These are phyloP conservation scores for Vachellia pachyceras DNA, from an alignment of 306 rosid species.

Conservation along the genomic window DNA sequence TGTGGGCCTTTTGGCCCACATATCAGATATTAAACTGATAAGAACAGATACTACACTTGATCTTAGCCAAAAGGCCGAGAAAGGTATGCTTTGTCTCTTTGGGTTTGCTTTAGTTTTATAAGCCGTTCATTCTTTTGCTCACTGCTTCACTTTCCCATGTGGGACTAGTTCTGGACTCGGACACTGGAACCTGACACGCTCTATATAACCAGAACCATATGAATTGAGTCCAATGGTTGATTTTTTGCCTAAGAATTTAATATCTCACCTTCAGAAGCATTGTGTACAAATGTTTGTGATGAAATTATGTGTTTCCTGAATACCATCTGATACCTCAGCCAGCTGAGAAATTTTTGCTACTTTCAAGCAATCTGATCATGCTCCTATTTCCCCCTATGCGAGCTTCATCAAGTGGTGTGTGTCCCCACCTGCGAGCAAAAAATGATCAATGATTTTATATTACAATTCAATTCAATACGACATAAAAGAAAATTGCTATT, in stretches of 20 bases:
- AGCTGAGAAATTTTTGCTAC: conserved; percentile 46
- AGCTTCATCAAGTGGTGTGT: conserved; percentile 57
- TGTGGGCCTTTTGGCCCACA: too few species aligned
- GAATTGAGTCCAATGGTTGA: too few species aligned
- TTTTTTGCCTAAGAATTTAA: not conserved
- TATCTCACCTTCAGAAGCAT: not conserved
- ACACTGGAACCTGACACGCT: too few species aligned
- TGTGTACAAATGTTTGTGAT: not conserved
- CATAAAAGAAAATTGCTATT: not conserved
- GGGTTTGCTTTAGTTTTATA: too few species aligned
- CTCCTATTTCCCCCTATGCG: conserved; percentile 50
- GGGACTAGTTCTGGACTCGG: too few species aligned
- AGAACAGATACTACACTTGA: too few species aligned
- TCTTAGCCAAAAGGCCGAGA: too few species aligned
- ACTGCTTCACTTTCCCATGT: too few species aligned
- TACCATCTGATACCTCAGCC: conserved; percentile 33
- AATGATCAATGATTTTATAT: not conserved
- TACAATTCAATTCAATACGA: conserved; percentile 2
- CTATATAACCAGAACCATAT: too few species aligned
- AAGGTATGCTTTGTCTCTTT: too few species aligned
- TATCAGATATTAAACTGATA: too few species aligned
- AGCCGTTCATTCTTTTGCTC: too few species aligned
- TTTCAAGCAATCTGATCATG: conserved; percentile 53
- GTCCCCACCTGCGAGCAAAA: conserved; percentile 59
- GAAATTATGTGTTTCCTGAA: conserved; percentile 13